These are phyloP conservation scores for Monosporozyma solicola DNA, from an alignment of 805 yeast species.

Conservation along the genomic window DNA sequence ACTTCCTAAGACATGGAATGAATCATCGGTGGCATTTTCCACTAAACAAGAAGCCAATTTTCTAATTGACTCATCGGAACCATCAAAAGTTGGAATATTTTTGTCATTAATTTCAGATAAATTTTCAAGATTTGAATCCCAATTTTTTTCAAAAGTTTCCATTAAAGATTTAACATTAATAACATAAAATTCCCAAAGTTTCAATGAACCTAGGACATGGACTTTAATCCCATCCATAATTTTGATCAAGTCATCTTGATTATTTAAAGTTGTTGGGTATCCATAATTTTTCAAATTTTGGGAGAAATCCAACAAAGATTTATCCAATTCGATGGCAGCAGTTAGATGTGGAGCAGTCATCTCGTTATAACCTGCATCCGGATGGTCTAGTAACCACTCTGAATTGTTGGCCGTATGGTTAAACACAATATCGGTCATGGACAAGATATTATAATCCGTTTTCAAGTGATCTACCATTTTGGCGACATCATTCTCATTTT, in stretches of 20 bases:
- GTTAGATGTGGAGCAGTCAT: constrained; percentile 83
- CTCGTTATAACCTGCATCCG: constrained; percentile 82
- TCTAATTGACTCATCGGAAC: not conserved
- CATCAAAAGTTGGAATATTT: constrained; percentile 31
- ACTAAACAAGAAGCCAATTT: constrained; percentile 43
- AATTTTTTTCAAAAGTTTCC: constrained; percentile 31
- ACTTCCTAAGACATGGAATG: constrained; percentile 36
- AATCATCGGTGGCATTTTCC: constrained; percentile 29
- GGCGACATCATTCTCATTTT: constrained; percentile 45
- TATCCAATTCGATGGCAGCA: constrained; percentile 80
- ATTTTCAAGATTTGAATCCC: constrained; percentile 21
- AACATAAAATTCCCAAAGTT: constrained; percentile 85
- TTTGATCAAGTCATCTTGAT: constrained; percentile 44
- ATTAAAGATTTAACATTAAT: constrained; percentile 44
- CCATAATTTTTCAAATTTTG: constrained; percentile 45
- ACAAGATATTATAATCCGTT: constrained; percentile 49
- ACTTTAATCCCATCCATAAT: constrained; percentile 60
- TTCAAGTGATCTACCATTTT: constrained; percentile 43
- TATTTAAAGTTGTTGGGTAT: constrained; percentile 48
- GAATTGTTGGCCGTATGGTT: constrained; percentile 94
- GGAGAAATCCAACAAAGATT: constrained; percentile 57
- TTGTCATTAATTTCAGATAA: constrained; percentile 21
- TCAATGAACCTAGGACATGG: constrained; percentile 56
- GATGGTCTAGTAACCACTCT: constrained; percentile 72
- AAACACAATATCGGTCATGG: constrained; percentile 87